phyloP scores from a whole-genome alignment of 768 basidiomycete genomes.

The Chalciporus chontae region DNA sequence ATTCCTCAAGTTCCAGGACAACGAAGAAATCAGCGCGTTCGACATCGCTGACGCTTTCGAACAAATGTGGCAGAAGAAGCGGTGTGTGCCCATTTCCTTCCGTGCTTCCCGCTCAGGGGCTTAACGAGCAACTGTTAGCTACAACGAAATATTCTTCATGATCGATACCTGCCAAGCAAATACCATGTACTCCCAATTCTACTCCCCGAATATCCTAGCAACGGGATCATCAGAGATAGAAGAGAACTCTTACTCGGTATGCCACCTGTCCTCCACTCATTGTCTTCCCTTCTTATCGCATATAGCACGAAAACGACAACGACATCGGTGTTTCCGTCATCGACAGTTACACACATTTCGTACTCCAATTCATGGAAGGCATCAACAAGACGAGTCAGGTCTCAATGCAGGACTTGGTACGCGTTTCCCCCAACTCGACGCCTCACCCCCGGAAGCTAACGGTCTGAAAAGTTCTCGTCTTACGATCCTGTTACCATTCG shows the following conservation, averaged over 20 bases:
- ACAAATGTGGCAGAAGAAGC: conserved; percentile 97
- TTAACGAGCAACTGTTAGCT: conserved; percentile 42
- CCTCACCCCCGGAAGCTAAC: conserved; percentile 7
- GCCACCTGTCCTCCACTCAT: conserved; percentile 21
- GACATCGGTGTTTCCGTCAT: conserved; percentile 96
- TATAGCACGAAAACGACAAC: conserved; percentile 85
- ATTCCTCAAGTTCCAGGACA: conserved; percentile 98
- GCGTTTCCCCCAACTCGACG: conserved; percentile 25
- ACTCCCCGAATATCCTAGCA: conserved; percentile 89
- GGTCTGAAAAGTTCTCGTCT: conserved; percentile 61
- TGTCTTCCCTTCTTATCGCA: conserved; percentile 1
- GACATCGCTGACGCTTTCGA: conserved; percentile 98
- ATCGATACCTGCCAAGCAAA: conserved; percentile 98
- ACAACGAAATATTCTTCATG: conserved; percentile 98
- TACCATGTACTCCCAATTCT: conserved; percentile 90
- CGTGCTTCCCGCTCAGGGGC: neutral
- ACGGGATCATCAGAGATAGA: conserved; percentile 82
- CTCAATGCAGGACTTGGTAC: conserved; percentile 78
- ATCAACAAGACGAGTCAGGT: conserved; percentile 86
- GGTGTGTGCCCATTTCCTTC: conserved; percentile 42
- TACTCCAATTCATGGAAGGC: conserved; percentile 87
- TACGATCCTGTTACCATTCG: conserved; percentile 73
- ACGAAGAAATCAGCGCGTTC: conserved; percentile 94
- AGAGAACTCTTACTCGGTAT: conserved; percentile 91
- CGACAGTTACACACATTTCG: conserved; percentile 89